Conservation (phyloP, 2,329 filamentous ascomycete genomes). For the Orbilia oligospora region DNA sequence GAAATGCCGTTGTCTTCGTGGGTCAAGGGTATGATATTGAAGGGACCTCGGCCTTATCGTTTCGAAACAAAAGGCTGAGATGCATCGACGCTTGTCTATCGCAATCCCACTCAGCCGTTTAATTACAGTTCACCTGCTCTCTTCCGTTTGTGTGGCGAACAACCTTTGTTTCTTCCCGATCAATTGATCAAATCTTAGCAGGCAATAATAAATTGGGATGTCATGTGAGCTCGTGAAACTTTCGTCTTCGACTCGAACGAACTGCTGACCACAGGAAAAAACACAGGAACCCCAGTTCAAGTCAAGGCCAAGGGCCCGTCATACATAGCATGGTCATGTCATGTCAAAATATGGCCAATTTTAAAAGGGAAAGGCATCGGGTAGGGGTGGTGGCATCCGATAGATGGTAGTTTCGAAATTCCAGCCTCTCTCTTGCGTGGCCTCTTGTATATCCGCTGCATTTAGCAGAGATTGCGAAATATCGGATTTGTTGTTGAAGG, state of each 20-base stretch:
- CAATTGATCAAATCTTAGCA: constrained; percentile 46
- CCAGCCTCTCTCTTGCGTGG: constrained; percentile 53
- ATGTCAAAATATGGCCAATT: constrained; percentile 44
- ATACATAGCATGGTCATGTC: constrained; percentile 43
- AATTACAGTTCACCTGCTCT: constrained; percentile 51
- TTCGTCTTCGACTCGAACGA: constrained; percentile 35
- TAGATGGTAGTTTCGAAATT: constrained; percentile 50
- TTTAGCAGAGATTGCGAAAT: constrained; percentile 60
- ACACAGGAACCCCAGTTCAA: constrained; percentile 1
- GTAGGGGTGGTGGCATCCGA: constrained; percentile 51
- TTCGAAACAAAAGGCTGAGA: constrained; percentile 56
- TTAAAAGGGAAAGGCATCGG: constrained; percentile 41
- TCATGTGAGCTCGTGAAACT: constrained; percentile 60
- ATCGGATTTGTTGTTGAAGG: constrained; percentile 11
- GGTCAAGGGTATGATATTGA: constrained; percentile 54
- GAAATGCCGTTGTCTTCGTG: constrained; percentile 25
- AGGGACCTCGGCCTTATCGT: constrained; percentile 53
- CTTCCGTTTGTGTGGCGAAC: constrained; percentile 24
- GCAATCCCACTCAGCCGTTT: constrained; percentile 57
- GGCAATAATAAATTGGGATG: constrained; percentile 50
- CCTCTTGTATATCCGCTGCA: constrained; percentile 60
- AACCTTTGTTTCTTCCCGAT: constrained; percentile 23
- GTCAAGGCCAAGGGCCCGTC: constrained; percentile 28
- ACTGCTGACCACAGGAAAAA: constrained; percentile 35
- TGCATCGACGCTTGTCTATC: constrained; percentile 44